Base-by-base conservation (phyloP, 495 filamentous ascomycete species). In the Aspergillus carlsbadensis region DNA sequence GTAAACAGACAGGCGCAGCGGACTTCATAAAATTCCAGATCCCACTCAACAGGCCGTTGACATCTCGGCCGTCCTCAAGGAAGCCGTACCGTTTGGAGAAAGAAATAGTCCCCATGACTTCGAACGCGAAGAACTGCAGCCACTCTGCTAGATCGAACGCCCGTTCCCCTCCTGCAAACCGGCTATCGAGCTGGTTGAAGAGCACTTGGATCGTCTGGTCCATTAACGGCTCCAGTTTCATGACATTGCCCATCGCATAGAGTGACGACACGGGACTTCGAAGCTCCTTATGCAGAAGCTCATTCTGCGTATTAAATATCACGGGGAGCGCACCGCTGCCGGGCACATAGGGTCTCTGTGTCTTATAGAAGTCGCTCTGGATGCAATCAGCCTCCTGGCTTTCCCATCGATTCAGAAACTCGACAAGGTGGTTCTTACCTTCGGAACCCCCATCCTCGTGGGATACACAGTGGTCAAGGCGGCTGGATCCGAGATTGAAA, bases 111-210 rank as follows among this genome's bases (percentile, higher is more conserved):
- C 69, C 68, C 15, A 75, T 74, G 21, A 72, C 71, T 61, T 79
- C 77, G 53, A 71, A 78, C 3, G 77, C 77, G 51, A 76, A 82
- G 48, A 61, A 76, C 57, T 76, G 71, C 29, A 81, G 49, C 75
- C 73, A 81, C 14, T 70, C 54, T 15, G 67, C 68, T 1, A 75
- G 57, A 34, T 71, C 67, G 18, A 65, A 74, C 3, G 58, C 21
- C 24, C 60, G 70, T 2, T 47, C 56, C 0, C 64, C 43, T 34
- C 52, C 61, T 0, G 59, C 60, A 33, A 65, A 72, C 29, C 44
- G 62, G 10, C 35, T 4, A 3, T 58, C 58, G 0, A 72, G 40
- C 29, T 69, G 59, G 5, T 62, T 45, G 37, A 64, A 57, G 8
- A 74, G 58, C 7, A 62, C 59, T 11, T 1, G 29, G 1, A 74